phyloP scores from a whole-genome alignment of 2,329 filamentous ascomycete genomes.

The Calonectria fujianensis region DNA sequence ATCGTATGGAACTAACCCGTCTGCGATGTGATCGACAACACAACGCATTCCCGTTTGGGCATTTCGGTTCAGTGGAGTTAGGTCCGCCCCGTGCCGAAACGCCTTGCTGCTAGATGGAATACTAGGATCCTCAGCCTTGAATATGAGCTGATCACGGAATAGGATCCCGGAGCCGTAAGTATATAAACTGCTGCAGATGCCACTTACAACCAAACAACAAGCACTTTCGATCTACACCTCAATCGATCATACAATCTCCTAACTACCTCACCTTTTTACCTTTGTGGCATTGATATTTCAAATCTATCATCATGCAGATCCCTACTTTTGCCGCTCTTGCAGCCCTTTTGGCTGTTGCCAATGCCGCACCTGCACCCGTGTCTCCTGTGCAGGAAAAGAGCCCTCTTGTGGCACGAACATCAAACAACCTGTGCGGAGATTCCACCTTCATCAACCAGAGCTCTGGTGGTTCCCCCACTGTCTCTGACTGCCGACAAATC shows the following conservation, averaged over 20 bases:
- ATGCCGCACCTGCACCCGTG: neutral
- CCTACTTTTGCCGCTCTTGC: neutral
- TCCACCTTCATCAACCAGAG: constrained; percentile 3
- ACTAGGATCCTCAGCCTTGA: neutral
- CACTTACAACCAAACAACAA: neutral
- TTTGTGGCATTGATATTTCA: too few species aligned
- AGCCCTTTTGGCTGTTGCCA: neutral
- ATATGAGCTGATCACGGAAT: neutral
- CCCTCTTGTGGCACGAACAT: neutral
- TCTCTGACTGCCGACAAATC: constrained; percentile 9
- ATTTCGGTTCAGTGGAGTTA: neutral
- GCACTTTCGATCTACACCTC: neutral
- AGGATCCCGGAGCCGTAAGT: neutral
- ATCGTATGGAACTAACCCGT: neutral
- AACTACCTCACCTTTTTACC: neutral
- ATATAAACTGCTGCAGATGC: neutral
- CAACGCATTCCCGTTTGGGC: neutral
- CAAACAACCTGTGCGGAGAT: neutral
- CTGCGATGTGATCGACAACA: neutral
- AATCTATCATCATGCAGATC: neutral
- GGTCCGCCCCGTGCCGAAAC: neutral
- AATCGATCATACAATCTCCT: neutral
- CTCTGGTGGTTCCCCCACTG: neutral
- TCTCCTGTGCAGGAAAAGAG: neutral
- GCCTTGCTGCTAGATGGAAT: neutral